A percentile compares a stretch with the other conserved stretches of the same genome.
These are phyloP conservation scores for Skeletonema marinoi DNA, from an alignment of 108 stramenopile genomes.

Conservation along the genomic window DNA sequence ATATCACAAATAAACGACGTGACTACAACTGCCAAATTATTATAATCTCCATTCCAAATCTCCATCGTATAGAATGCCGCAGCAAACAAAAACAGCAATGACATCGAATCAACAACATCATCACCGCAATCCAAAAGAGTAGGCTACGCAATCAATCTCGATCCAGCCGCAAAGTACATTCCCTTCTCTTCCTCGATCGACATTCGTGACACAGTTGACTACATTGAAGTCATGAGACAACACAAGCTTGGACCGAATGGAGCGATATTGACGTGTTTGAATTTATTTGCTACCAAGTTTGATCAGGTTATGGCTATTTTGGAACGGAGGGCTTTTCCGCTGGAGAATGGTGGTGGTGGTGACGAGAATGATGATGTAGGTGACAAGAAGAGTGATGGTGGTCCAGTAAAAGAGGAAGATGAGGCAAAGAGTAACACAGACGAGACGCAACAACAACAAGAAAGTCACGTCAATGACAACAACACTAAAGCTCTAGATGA, in stretches of 20 bases:
- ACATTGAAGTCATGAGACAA: conserved; percentile 98
- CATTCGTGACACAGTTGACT: conserved; percentile 98
- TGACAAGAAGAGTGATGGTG: conserved; percentile 1
- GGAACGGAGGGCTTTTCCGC: conserved; percentile 75
- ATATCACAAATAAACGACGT: neutral
- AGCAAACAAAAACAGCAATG: no score
- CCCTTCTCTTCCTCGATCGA: conserved; percentile 97
- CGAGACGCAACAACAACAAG: neutral
- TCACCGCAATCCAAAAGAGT: neutral
- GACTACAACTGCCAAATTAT: no score
- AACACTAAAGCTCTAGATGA: neutral
- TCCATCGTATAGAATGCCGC: no score
- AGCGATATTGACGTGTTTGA: conserved; percentile 97
- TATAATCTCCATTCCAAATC: no score
- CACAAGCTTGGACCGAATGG: conserved; percentile 99
- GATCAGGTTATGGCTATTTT: conserved; percentile 96
- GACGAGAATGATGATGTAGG: neutral
- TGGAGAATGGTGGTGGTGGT: conserved; percentile 1
- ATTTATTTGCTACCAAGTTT: conserved; percentile 98
- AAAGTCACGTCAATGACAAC: neutral
- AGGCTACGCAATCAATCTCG: conserved; percentile 95
- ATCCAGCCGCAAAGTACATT: conserved; percentile 93
- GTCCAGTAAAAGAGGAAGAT: neutral
- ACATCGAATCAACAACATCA: neutral
- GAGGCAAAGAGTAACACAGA: neutral